phyloP scores from a whole-genome alignment of 148 eudicot genomes.

The Drosera capensis region DNA sequence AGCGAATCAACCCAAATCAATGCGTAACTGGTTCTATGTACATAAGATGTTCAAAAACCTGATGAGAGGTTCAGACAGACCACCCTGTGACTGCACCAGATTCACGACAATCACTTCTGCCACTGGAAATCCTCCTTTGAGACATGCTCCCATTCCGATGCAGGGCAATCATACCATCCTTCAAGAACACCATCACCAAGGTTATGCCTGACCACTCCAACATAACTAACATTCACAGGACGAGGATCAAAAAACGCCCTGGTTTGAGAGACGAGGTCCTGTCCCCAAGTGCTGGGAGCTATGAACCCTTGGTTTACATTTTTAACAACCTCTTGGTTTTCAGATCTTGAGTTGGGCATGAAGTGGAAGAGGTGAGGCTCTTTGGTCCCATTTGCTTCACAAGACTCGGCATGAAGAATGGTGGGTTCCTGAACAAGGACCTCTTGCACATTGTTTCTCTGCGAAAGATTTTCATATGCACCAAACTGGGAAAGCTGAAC shows the following conservation, averaged over 20 bases:
- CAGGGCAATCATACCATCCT: slow-evolving; percentile 35
- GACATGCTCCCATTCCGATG: slow-evolving; percentile 83
- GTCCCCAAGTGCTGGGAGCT: no score
- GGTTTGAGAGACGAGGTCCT: no score
- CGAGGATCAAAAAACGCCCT: no score
- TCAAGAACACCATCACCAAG: slow-evolving; percentile 18
- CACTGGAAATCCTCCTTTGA: slow-evolving; percentile 30
- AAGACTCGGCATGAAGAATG: not conserved
- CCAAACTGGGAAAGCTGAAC: not conserved
- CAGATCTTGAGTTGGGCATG: no score
- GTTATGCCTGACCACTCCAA: slow-evolving; percentile 9
- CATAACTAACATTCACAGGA: not conserved
- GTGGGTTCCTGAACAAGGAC: not conserved
- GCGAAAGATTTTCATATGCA: not conserved
- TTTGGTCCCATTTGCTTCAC: not conserved
- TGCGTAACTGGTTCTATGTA: slow-evolving; percentile 1
- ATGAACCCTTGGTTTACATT: no score
- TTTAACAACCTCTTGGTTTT: no score
- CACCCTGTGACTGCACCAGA: not conserved
- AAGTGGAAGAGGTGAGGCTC: not conserved
- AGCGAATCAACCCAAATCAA: no score
- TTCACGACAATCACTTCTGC: slow-evolving; percentile 11
- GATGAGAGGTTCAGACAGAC: not conserved
- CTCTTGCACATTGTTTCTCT: not conserved
- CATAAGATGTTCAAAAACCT: slow-evolving; percentile 5